phyloP scores from a whole-genome alignment of 345 rosid genomes.

The Syzygium aromaticum region DNA sequence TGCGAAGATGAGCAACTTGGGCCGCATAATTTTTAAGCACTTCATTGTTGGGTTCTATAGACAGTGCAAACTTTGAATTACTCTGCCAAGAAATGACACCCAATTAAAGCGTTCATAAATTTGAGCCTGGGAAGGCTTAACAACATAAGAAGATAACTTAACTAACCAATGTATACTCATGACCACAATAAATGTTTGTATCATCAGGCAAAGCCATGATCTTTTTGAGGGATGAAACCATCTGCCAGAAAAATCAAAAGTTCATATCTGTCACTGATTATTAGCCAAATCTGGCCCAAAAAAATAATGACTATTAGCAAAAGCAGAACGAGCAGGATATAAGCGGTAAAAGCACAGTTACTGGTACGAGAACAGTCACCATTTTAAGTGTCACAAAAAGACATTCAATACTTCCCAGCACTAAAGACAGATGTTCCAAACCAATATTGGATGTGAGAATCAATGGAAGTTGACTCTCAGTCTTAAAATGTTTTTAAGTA shows the following conservation, averaged over 20 bases:
- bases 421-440: neutral
- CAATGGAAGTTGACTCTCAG: neutral
- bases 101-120: slow-evolving; percentile 3
- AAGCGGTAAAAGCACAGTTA: neutral
- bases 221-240: slow-evolving; percentile 71
- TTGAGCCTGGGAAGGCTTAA: slow-evolving; percentile 1
- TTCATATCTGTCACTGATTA: neutral
- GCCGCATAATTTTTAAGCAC: slow-evolving; percentile 76
- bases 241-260: slow-evolving; percentile 40
- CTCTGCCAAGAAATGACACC: slow-evolving; percentile 34
- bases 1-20: slow-evolving; percentile 64
- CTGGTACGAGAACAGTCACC: neutral
- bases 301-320: too few species aligned
- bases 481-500: neutral
- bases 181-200: slow-evolving; percentile 78
- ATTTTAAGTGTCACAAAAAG: neutral
- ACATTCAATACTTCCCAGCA: neutral
- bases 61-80: slow-evolving; percentile 84
- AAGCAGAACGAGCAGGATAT: neutral
- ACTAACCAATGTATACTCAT: slow-evolving; percentile 91
- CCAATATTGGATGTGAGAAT: neutral
- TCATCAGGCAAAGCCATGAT: slow-evolving; percentile 78
- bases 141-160: neutral
- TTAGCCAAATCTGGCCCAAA: neutral
- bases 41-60: slow-evolving; percentile 86